Evolutionary conservation across 768 basidiomycete genomes (phyloP).

Genomic region (Rhodotorula babjevae): DNA sequence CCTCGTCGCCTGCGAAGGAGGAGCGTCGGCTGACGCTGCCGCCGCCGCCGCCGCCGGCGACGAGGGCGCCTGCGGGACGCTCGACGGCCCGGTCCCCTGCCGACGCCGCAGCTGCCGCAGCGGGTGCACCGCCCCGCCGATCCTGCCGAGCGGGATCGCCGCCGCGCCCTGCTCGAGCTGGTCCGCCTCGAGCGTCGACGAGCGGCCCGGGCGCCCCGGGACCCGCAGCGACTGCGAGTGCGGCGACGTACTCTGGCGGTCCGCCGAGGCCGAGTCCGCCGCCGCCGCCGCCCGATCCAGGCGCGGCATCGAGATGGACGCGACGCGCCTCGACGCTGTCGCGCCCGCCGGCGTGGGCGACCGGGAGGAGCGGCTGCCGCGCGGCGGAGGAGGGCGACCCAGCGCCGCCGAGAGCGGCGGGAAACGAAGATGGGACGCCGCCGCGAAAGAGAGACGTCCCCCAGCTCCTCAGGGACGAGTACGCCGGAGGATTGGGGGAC

Average conservation of each 20-base stretch:
- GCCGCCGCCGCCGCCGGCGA: background rate
- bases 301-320: background rate
- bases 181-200: slow-evolving; percentile 8
- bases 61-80: slow-evolving; percentile 8
- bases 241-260: no score
- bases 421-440: background rate
- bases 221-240: background rate
- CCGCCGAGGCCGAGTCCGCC: no score
- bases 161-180: slow-evolving; percentile 4
- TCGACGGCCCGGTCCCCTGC: slow-evolving; percentile 31
- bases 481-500: slow-evolving; percentile 37
- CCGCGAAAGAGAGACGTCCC: slow-evolving; percentile 36
- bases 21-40: background rate
- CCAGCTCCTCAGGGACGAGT: slow-evolving; percentile 34
- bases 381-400: background rate
- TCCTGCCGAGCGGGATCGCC: background rate
- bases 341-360: background rate
- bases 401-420: background rate
- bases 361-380: background rate
- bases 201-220: slow-evolving; percentile 2
- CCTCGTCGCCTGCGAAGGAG: background rate
- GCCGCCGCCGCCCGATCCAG: no score
- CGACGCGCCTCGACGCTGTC: background rate
- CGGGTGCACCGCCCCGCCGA: slow-evolving; percentile 16
- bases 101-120: slow-evolving; percentile 19